Conservation (phyloP, 2,329 filamentous ascomycete species). For the Penicillium sp. region DNA sequence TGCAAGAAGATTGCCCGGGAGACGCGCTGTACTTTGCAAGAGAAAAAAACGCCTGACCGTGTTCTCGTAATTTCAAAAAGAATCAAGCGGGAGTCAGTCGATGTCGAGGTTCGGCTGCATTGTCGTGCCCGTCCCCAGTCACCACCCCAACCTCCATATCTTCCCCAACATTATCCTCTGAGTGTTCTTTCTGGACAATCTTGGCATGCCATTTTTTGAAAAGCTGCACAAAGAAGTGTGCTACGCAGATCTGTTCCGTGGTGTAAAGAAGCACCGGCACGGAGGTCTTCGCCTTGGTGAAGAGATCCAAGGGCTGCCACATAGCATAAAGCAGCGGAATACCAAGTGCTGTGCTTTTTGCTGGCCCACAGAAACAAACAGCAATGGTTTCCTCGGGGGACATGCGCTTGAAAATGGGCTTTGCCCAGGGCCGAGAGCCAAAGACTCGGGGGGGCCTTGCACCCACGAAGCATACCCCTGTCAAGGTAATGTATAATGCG, state of each 20-base stretch:
- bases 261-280: conserved; percentile 43
- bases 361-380: conserved; percentile 71
- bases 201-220: conserved; percentile 34
- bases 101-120: conserved; percentile 4
- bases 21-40: no score
- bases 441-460: conserved; percentile 43
- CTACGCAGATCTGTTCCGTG: conserved; percentile 42
- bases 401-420: conserved; percentile 40
- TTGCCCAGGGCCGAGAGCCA: conserved; percentile 17
- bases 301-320: conserved; percentile 47
- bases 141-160: conserved; percentile 14
- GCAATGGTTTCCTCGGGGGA: conserved; percentile 65
- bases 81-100: background rate
- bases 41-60: no score
- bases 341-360: conserved; percentile 70
- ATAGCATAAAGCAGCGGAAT: conserved; percentile 70
- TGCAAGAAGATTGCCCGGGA: no score
- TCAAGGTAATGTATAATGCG: conserved; percentile 65
- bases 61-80: background rate
- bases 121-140: conserved; percentile 1
- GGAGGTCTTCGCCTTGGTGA: conserved; percentile 39
- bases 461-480: conserved; percentile 55
- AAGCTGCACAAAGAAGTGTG: conserved; percentile 41
- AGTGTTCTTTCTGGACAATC: conserved; percentile 20
- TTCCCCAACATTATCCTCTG: conserved; percentile 1